Evolutionary conservation across 2,329 filamentous ascomycete species (phyloP).

Genomic region (Fusarium sp.): DNA sequence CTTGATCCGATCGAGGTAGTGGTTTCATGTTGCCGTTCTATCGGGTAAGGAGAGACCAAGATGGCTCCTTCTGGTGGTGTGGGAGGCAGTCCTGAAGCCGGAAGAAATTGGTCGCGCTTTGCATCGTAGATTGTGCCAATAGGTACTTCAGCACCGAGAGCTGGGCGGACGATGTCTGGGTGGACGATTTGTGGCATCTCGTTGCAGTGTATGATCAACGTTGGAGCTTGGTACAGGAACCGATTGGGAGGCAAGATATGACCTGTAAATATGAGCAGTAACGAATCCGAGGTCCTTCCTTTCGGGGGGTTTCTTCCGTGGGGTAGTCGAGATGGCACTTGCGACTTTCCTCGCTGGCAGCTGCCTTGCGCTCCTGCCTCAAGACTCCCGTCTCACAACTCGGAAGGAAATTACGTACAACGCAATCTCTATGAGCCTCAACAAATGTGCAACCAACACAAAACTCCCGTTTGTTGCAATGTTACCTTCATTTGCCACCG

Average conservation of each 20-base stretch:
- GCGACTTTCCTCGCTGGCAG: not conserved
- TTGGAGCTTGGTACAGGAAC: rapidly evolving
- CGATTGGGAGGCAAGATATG: too few relatives aligned
- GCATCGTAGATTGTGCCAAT: slow-evolving; percentile 36
- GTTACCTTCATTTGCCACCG: not conserved
- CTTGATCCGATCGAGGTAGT: not conserved
- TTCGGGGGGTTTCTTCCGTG: too few relatives aligned
- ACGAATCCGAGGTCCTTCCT: too few relatives aligned
- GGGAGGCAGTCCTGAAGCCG: not conserved
- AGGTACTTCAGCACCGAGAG: slow-evolving; percentile 15
- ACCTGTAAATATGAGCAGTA: too few relatives aligned
- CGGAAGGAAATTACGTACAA: not conserved
- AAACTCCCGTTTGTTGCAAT: not conserved
- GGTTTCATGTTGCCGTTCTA: not conserved
- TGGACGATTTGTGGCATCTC: slow-evolving; percentile 1
- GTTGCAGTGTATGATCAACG: not conserved
- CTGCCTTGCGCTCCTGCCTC: not conserved
- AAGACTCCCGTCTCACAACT: not conserved
- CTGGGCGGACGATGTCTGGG: not conserved
- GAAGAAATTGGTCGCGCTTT: slow-evolving; percentile 20
- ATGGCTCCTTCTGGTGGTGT: not conserved
- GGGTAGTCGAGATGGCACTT: too few relatives aligned
- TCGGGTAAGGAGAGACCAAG: not conserved
- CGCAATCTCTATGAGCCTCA: not conserved
- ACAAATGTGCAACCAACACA: not conserved